Base-by-base conservation (phyloP, 2,329 filamentous ascomycete species). In the Graphilbum sp. region DNA sequence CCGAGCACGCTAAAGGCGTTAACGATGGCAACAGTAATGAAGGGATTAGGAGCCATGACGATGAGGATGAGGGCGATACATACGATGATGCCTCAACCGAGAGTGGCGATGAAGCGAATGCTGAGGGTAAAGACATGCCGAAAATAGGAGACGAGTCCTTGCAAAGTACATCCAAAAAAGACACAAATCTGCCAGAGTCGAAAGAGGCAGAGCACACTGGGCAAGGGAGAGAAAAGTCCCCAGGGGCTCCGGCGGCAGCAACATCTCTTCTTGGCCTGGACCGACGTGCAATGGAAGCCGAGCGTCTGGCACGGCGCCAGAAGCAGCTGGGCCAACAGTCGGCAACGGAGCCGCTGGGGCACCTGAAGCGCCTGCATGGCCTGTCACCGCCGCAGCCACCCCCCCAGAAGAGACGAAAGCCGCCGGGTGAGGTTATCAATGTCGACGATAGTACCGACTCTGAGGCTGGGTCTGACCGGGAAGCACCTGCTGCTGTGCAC, bases 241-340 rank as follows among this genome's bases (percentile, higher is more conserved):
- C 36, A 37, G 35, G 39, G 33, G 38, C 17, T 40, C 45, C 36
- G 27, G 37, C 12, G 48, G 53, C 23, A 2, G 12, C 32, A 8
- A 15, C 20, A 24, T 62, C 64, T 0, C 47, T 73, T 0, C 50
- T 68, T 5, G 67, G 69, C 4, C 56, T 93, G 1, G 71, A 94
- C 58, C 72, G 87, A 27, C 84, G 77, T 55, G 70, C 74, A 37
- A 90, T 94, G 84, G 88, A 95, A 54, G 66, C 76, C 49, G 85
- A 92, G 52, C 75, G 88, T 31, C 66, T 93, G 13, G 76, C 73
- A 18, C 70, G 87, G 47, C 55, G 75, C 30, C 66, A 66, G 32
- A 82, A 87, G 54, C 68, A 42, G 27, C 37, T 40, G 12, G 38
- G 36, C n/a, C 38, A 40, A 20, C 44, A 46, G 23, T n/a, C 13